Conservation (phyloP, 805 yeast genomes). For the Metschnikowia colocasiae region DNA sequence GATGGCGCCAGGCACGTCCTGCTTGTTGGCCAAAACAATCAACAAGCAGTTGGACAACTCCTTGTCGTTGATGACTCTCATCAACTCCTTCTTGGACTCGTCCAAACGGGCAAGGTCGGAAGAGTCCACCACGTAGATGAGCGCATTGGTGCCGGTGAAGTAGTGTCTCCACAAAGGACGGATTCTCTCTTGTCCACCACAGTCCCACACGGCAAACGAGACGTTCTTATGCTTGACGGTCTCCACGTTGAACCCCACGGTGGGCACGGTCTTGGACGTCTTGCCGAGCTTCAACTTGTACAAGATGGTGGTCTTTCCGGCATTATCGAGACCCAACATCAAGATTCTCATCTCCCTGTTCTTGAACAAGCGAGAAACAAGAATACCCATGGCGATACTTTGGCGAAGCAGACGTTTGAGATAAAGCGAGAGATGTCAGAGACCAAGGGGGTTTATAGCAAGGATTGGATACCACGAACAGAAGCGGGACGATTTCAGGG, state of each 20-base stretch:
- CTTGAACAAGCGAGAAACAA: conserved; percentile 42
- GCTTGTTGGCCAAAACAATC: conserved; percentile 86
- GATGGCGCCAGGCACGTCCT: conserved; percentile 68
- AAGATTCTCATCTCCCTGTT: conserved; percentile 95
- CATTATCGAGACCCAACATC: conserved; percentile 90
- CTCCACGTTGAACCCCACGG: conserved; percentile 92
- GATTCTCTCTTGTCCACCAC: conserved; percentile 92
- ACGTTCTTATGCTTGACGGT: conserved; percentile 78
- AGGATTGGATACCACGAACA: not conserved
- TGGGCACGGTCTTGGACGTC: conserved; percentile 71
- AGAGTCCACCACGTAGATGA: conserved; percentile 86
- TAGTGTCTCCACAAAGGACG: conserved; percentile 95
- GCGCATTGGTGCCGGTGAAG: conserved; percentile 87
- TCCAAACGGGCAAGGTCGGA: conserved; percentile 68
- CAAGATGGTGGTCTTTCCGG: conserved; percentile 87
- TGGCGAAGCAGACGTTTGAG: no score
- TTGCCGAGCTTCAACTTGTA: conserved; percentile 78
- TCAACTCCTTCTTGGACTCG: conserved; percentile 74
- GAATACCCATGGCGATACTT: conserved; percentile 3
- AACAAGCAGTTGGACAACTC: conserved; percentile 78
- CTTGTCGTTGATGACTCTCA: conserved; percentile 74
- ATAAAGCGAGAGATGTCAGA: not conserved
- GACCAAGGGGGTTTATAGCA: not conserved
- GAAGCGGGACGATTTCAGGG: not conserved
- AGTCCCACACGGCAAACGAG: conserved; percentile 88